These are phyloP conservation scores for Cinnamomum chago DNA, from an alignment of 164 flowering plant species.

Conservation along the genomic window DNA sequence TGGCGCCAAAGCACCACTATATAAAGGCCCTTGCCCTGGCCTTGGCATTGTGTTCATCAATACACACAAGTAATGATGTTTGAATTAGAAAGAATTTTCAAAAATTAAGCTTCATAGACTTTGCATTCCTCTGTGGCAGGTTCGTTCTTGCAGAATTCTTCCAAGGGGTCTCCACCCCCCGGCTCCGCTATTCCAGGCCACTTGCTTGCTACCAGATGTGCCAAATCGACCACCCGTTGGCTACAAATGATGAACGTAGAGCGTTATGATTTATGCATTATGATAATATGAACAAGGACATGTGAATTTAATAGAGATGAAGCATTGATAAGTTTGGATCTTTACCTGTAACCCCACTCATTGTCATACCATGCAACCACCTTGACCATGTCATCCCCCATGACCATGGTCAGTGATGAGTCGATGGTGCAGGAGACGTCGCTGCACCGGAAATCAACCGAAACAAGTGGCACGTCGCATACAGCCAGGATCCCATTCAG, in stretches of 20 bases:
- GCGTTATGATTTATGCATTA: not conserved
- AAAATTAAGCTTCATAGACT: constrained; percentile 60
- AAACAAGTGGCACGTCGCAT: constrained; percentile 92
- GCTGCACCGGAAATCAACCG: constrained; percentile 83
- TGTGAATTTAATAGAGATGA: not conserved
- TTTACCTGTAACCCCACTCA: constrained; percentile 98
- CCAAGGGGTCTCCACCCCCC: constrained; percentile 88
- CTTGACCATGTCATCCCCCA: constrained; percentile 98
- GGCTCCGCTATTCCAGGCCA: constrained; percentile 66
- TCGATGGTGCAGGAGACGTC: constrained; percentile 95
- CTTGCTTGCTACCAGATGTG: constrained; percentile 81
- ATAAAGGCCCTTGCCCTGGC: not conserved
- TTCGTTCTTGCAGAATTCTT: constrained; percentile 81
- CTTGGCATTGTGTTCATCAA: not conserved
- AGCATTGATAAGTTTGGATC: not conserved
- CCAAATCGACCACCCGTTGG: constrained; percentile 97
- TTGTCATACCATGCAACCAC: constrained; percentile 98
- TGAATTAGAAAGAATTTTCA: constrained; percentile 3
- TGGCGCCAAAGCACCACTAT: not conserved
- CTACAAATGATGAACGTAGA: constrained; percentile 31
- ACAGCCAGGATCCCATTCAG: constrained; percentile 78
- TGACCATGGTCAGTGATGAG: constrained; percentile 89
- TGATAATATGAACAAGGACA: not conserved
- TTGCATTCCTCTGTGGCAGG: constrained; percentile 93
- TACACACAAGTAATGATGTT: not conserved